These are phyloP conservation scores for Cercospora brassicicola DNA, from an alignment of 2,329 filamentous ascomycete species.

Conservation along the genomic window DNA sequence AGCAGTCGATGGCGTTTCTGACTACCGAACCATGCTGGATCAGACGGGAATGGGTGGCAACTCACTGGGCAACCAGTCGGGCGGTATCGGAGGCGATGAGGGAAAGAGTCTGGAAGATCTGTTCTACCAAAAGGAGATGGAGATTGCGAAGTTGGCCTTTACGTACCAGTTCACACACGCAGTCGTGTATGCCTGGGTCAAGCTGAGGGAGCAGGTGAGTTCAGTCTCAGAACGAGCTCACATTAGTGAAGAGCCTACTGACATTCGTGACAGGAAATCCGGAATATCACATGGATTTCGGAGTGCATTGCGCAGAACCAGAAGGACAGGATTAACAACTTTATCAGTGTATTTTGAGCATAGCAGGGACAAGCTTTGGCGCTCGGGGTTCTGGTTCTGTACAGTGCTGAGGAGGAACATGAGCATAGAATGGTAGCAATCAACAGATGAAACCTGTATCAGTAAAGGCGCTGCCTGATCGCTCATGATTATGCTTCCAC, in stretches of 20 bases:
- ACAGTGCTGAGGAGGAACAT: neutral
- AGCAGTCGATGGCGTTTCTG: slow-evolving; percentile 86
- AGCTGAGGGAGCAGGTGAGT: slow-evolving; percentile 89
- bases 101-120: slow-evolving; percentile 91
- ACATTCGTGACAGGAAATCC: slow-evolving; percentile 72
- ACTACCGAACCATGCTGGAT: slow-evolving; percentile 97
- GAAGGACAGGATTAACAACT: slow-evolving; percentile 98
- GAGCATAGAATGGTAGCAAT: neutral
- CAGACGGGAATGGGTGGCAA: slow-evolving; percentile 75
- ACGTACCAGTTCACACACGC: slow-evolving; percentile 94
- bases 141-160: slow-evolving; percentile 91
- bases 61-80: slow-evolving; percentile 79
- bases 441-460: neutral
- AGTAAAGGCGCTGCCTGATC: neutral
- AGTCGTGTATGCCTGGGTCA: slow-evolving; percentile 97
- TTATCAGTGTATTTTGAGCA: slow-evolving; percentile 87
- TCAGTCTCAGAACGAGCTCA: slow-evolving; percentile 30
- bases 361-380: neutral
- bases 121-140: slow-evolving; percentile 99
- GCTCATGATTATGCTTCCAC: neutral
- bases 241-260: slow-evolving; percentile 23
- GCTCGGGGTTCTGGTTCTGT: slow-evolving; percentile 3
- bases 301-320: slow-evolving; percentile 99
- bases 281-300: slow-evolving; percentile 99
- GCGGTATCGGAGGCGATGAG: slow-evolving; percentile 72